phyloP scores from a whole-genome alignment of 2,329 filamentous ascomycete species.

The Tolypocladium inflatum region DNA sequence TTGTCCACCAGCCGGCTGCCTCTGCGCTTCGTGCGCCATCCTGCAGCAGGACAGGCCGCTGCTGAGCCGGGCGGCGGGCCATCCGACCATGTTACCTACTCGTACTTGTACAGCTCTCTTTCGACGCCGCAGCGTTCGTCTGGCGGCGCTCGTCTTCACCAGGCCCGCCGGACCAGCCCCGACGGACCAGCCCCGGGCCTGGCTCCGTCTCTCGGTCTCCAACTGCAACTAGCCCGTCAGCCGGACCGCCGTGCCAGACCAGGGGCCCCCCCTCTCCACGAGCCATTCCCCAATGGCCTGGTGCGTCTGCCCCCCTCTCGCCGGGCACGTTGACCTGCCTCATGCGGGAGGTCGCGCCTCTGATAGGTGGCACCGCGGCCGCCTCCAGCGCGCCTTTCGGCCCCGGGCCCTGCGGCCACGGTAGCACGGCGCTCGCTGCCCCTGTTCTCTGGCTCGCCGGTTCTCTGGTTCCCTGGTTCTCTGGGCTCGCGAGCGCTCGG shows the following conservation, averaged over 20 bases:
- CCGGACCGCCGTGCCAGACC: neutral
- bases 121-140: neutral
- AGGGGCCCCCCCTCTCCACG: neutral
- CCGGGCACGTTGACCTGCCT: slow-evolving; percentile 13
- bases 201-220: neutral
- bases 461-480: too few species aligned
- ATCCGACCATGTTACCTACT: too few species aligned
- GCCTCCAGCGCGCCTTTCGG: neutral
- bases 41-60: neutral
- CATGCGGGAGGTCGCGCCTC: slow-evolving; percentile 13
- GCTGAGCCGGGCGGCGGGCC: neutral
- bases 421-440: neutral
- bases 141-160: neutral
- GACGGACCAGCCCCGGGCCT: neutral
- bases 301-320: neutral
- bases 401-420: neutral
- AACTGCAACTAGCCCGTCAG: neutral
- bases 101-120: too few species aligned
- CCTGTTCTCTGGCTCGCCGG: too few species aligned
- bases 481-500: neutral
- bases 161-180: too few species aligned
- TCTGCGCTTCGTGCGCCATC: neutral
- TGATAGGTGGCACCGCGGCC: slow-evolving; percentile 16
- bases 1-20: neutral
- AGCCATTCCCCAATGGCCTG: neutral